These are phyloP conservation scores for Cyclotella cryptica DNA, from an alignment of 108 stramenopile genomes.

Conservation along the genomic window DNA sequence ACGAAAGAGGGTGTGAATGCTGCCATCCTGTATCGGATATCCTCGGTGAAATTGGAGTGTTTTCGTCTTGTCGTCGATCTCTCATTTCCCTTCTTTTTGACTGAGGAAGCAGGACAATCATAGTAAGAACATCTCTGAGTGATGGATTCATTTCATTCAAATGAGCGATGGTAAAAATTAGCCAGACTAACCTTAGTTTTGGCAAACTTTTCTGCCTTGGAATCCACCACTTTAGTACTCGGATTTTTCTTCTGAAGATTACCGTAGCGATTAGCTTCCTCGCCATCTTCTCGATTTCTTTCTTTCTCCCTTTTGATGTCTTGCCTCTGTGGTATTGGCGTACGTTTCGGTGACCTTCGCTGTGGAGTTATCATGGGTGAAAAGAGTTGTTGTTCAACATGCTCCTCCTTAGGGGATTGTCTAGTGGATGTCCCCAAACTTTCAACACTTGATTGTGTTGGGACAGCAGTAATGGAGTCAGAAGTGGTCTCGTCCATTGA, in stretches of 20 bases:
- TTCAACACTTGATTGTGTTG: conserved; percentile 13
- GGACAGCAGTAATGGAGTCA: conserved; percentile 9
- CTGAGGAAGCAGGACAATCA: conserved; percentile 17
- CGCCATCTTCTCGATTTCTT: neutral
- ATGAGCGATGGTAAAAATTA: neutral
- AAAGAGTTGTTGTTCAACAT: conserved; percentile 5
- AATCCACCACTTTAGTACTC: neutral
- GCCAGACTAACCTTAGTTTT: conserved; percentile 39
- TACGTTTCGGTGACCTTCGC: neutral
- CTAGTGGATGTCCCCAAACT: neutral
- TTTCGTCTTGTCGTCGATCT: conserved; percentile 53
- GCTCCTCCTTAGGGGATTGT: conserved; percentile 15
- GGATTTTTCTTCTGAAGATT: neutral
- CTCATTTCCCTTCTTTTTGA: conserved; percentile 51
- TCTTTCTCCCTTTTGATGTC: neutral
- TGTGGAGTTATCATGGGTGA: neutral
- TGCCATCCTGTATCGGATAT: neutral
- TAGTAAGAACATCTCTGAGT: neutral
- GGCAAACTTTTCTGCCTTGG: conserved; percentile 36
- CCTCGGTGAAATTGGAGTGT: conserved; percentile 13
- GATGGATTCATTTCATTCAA: neutral
- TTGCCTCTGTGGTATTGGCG: neutral
- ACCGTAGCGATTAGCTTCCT: neutral
- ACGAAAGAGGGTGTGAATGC: conserved; percentile 18
- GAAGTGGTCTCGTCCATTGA: conserved; percentile 18